Percentiles rank a stretch among this genome's conserved stretches.
These are phyloP conservation scores for Ophiostoma triangulosporum DNA, from an alignment of 2,329 filamentous ascomycete genomes.

Conservation along the genomic window DNA sequence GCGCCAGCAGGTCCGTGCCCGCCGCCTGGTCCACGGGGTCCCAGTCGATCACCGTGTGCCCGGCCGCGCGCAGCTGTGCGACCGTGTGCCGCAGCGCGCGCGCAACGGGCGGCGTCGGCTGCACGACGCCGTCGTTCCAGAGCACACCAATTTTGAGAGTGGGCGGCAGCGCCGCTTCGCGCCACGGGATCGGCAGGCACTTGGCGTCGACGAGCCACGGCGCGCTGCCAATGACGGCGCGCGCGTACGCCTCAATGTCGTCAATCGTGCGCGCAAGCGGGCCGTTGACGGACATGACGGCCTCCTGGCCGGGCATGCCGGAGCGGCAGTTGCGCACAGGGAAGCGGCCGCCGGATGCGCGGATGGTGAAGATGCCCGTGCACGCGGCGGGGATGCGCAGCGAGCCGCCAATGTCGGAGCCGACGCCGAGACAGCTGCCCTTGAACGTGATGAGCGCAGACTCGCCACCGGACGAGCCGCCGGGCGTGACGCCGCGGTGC, in stretches of 20 bases:
- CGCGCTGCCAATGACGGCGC: slow-evolving; percentile 32
- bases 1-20: slow-evolving; percentile 24
- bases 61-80: slow-evolving; percentile 28
- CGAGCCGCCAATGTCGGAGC: slow-evolving; percentile 49
- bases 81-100: slow-evolving; percentile 38
- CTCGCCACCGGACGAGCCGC: slow-evolving; percentile 56
- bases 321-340: slow-evolving; percentile 39
- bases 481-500: slow-evolving; percentile 45
- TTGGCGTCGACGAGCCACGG: slow-evolving; percentile 46
- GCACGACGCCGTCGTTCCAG: slow-evolving; percentile 50
- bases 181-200: slow-evolving; percentile 47
- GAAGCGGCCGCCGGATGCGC: slow-evolving; percentile 45
- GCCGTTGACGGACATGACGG: slow-evolving; percentile 49
- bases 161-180: slow-evolving; percentile 10
- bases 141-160: slow-evolving; percentile 44
- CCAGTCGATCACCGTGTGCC: slow-evolving; percentile 41
- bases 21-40: slow-evolving; percentile 28
- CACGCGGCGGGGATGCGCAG: slow-evolving; percentile 41
- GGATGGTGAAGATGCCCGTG: slow-evolving; percentile 42
- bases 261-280: slow-evolving; percentile 43
- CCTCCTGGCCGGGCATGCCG: slow-evolving; percentile 51
- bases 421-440: slow-evolving; percentile 47
- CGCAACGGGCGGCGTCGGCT: slow-evolving; percentile 50
- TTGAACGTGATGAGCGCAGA: slow-evolving; percentile 45
- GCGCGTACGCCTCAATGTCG: slow-evolving; percentile 42